phyloP scores from a whole-genome alignment of 1,284 basidiomycete genomes.

The Ceratobasidium sp. region DNA sequence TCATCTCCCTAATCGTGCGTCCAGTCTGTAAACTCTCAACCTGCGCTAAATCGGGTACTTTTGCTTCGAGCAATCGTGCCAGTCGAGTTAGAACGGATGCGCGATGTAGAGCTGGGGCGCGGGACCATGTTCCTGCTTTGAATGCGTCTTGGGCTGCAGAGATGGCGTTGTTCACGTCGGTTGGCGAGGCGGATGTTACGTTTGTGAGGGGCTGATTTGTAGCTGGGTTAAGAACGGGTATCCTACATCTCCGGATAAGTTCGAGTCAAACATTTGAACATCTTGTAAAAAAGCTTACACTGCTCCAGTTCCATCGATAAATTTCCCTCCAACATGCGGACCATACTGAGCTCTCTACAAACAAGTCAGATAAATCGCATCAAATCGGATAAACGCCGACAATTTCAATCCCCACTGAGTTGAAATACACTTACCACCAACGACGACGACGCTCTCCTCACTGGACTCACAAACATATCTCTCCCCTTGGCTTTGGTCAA shows the following conservation, averaged over 20 bases:
- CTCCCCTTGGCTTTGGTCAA: not conserved
- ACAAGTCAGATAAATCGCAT: not conserved
- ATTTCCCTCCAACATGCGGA: conserved; percentile 46
- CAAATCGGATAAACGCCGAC: not conserved
- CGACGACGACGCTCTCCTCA: conserved; percentile 33
- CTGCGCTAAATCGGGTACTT: conserved; percentile 69
- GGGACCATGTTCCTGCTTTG: conserved; percentile 77
- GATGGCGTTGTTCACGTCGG: conserved; percentile 69
- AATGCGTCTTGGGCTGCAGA: conserved; percentile 69
- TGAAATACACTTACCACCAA: conserved; percentile 3
- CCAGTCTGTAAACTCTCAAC: conserved; percentile 71
- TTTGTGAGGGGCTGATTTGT: conserved; percentile 66
- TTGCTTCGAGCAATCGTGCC: conserved; percentile 70
- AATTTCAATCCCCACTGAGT: not conserved
- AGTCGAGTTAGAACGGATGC: conserved; percentile 75
- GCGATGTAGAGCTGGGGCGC: conserved; percentile 67
- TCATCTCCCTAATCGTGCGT: conserved; percentile 81
- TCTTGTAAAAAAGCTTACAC: conserved; percentile 19
- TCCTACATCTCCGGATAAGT: conserved; percentile 57
- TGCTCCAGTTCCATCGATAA: conserved; percentile 38
- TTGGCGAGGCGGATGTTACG: conserved; percentile 60
- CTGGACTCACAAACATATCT: conserved; percentile 22
- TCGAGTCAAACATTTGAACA: not conserved
- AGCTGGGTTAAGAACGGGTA: conserved; percentile 74
- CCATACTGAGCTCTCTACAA: conserved; percentile 45